Evolutionary conservation across 257 asterid genomes (phyloP).

Genomic region (Solanum pennellii): DNA sequence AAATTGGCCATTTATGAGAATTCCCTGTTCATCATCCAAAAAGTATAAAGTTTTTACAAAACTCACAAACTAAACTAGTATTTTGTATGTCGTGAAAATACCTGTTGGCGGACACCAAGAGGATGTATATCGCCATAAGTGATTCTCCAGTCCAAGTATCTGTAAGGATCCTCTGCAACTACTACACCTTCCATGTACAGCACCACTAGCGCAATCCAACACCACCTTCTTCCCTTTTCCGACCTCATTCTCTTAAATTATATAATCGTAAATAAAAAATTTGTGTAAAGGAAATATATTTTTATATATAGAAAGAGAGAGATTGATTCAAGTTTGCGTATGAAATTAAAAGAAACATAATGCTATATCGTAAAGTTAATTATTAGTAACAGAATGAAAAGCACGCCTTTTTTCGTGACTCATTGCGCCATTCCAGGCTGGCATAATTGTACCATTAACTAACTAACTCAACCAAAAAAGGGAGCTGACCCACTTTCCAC

Average conservation of each 20-base stretch:
- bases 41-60: not conserved
- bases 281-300: not conserved
- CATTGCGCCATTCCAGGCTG: not conserved
- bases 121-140: conserved; percentile 56
- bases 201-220: not conserved
- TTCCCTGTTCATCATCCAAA: conserved; percentile 29
- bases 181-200: conserved; percentile 3
- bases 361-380: not conserved
- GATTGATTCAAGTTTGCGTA: not conserved
- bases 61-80: not conserved
- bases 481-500: not conserved
- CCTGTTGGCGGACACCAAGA: conserved; percentile 67
- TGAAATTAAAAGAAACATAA: not conserved
- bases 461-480: not conserved
- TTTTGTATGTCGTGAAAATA: not conserved
- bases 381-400: not conserved
- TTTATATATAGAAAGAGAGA: not conserved
- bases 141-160: conserved; percentile 45
- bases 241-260: conserved; percentile 5
- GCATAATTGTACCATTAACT: not conserved
- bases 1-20: conserved; percentile 65
- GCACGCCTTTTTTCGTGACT: not conserved
- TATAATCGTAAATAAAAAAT: not conserved
- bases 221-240: not conserved
- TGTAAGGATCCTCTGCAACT: conserved; percentile 50